Evolutionary conservation across 2,329 filamentous ascomycete genomes (phyloP).

Genomic region (Gyromitra esculenta): DNA sequence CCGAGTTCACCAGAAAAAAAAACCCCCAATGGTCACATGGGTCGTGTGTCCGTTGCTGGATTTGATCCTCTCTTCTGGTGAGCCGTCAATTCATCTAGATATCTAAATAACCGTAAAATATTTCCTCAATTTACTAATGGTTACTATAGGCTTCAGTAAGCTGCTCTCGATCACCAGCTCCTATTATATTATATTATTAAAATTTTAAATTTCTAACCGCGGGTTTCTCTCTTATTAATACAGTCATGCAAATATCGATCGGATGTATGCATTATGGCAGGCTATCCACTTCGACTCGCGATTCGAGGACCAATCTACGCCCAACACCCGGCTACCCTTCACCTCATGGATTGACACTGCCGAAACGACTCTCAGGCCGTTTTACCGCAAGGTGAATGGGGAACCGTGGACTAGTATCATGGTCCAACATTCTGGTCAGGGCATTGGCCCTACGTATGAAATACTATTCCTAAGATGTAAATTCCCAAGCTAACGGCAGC

Average conservation of each 20-base stretch:
- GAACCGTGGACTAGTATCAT: conserved; percentile 15
- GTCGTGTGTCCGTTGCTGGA: neutral
- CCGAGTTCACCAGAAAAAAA: no score
- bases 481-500: conserved; percentile 4
- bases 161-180: neutral
- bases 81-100: neutral
- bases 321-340: conserved; percentile 7
- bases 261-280: conserved; percentile 39
- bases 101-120: neutral
- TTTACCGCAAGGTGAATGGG: neutral
- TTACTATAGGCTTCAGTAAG: conserved; percentile 38
- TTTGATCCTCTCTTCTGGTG: conserved; percentile 45
- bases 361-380: conserved; percentile 27
- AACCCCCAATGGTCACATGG: conserved; percentile 12
- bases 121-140: conserved; percentile 5
- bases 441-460: conserved; percentile 4
- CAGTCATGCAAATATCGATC: conserved; percentile 34
- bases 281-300: conserved; percentile 11
- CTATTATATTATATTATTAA: neutral
- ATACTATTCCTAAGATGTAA: neutral
- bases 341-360: neutral
- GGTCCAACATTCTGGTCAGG: conserved; percentile 12
- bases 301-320: conserved; percentile 17
- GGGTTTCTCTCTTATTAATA: neutral
- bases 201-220: no score